Conservation (phyloP, 2,329 filamentous ascomycete genomes). For the Rhexocercosporidium sp. region DNA sequence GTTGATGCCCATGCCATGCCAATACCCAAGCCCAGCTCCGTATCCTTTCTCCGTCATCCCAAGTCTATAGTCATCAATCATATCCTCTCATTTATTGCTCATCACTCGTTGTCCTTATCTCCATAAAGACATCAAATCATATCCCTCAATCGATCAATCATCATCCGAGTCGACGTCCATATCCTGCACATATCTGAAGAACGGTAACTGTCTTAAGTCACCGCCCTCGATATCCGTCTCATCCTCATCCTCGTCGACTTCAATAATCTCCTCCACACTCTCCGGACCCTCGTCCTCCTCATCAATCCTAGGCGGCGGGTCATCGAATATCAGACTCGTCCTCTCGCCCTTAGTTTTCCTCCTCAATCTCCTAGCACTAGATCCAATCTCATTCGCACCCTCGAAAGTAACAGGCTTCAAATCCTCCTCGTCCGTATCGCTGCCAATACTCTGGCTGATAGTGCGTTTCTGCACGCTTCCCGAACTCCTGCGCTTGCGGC, state of each 20-base stretch:
- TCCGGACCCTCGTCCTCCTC: constrained; percentile 42
- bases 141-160: constrained; percentile 19
- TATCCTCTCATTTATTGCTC: constrained; percentile 17
- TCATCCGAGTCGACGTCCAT: constrained; percentile 40
- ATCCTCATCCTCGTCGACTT: constrained; percentile 30
- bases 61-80: constrained; percentile 26
- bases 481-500: constrained; percentile 39
- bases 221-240: constrained; percentile 27
- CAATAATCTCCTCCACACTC: constrained; percentile 40
- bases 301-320: constrained; percentile 42
- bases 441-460: constrained; percentile 41
- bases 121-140: constrained; percentile 6
- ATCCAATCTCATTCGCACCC: constrained; percentile 40
- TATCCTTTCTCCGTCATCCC: constrained; percentile 1
- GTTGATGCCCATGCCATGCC: constrained; percentile 20
- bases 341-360: constrained; percentile 40
- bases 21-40: constrained; percentile 14
- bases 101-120: constrained; percentile 10
- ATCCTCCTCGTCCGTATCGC: constrained; percentile 44
- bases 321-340: constrained; percentile 42
- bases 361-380: constrained; percentile 41
- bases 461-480: constrained; percentile 41
- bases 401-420: constrained; percentile 38
- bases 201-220: constrained; percentile 36
- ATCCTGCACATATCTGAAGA: constrained; percentile 36